Conservation (phyloP, 1,139 yeast species). For the Saccharomyces pastorianus region DNA sequence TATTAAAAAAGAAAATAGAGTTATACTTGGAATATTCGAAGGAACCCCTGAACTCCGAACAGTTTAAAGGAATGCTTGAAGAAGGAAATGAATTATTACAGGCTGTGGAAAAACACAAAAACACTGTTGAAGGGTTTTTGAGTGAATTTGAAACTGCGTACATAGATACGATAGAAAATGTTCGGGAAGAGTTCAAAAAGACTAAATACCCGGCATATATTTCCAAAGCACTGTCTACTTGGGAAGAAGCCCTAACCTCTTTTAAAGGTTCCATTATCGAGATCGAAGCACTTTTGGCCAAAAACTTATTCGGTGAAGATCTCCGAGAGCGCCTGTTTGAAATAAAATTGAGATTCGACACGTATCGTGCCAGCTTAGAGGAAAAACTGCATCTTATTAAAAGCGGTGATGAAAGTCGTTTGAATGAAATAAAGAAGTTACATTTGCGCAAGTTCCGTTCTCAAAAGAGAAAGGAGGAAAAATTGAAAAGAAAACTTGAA, state of each 20-base stretch:
- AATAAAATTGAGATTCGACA: constrained; percentile 18
- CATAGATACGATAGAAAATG: constrained; percentile 3
- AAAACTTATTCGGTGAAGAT: constrained; percentile 8
- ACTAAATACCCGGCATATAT: constrained; percentile 9
- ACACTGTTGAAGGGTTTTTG: constrained; percentile 10
- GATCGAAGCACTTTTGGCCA: constrained; percentile 6
- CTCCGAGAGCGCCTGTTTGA: constrained; percentile 22
- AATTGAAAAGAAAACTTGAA: constrained; percentile 10
- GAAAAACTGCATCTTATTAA: constrained; percentile 11
- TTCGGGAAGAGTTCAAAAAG: constrained; percentile 6
- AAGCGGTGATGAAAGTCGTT: constrained; percentile 17
- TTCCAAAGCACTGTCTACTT: constrained; percentile 1
- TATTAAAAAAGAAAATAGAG: constrained; percentile 27
- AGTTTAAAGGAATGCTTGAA: constrained; percentile 35
- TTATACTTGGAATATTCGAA: constrained; percentile 31
- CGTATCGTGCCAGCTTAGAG: constrained; percentile 8
- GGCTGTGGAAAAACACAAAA: constrained; percentile 6
- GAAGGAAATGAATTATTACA: constrained; percentile 12
- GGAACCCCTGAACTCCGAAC: constrained; percentile 32
- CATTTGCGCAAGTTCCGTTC: constrained; percentile 21
- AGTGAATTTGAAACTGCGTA: constrained; percentile 11
- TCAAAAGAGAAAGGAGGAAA: constrained; percentile 21
- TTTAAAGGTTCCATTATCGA: constrained; percentile 9
- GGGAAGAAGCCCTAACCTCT: constrained; percentile 4
- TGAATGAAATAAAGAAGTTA: constrained; percentile 18